These are phyloP conservation scores for Pythium coloratum DNA, from an alignment of 352 stramenopile species.

Conservation along the genomic window DNA sequence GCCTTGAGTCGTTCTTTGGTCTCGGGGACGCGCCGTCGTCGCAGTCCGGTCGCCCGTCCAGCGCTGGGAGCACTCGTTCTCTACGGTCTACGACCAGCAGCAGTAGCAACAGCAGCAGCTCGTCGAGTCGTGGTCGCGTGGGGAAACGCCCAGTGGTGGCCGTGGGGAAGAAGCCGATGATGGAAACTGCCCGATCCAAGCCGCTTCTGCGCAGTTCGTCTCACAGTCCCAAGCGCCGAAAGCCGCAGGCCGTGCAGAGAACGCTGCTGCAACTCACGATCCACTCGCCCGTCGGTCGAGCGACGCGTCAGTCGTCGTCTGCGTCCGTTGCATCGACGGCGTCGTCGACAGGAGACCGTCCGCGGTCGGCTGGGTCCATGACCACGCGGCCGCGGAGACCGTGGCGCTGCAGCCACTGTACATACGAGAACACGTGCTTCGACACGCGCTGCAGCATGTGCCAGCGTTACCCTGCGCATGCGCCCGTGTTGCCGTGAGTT, in stretches of 20 bases:
- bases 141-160: constrained; percentile 1
- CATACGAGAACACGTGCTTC: constrained; percentile 78
- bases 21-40: background rate
- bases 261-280: constrained; percentile 29
- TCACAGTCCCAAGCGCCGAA: constrained; percentile 25
- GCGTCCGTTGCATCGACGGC: background rate
- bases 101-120: constrained; percentile 7
- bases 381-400: constrained; percentile 25
- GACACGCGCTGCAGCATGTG: constrained; percentile 73
- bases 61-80: constrained; percentile 15
- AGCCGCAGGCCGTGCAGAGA: constrained; percentile 11
- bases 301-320: background rate
- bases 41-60: constrained; percentile 8
- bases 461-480: constrained; percentile 19
- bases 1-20: constrained; percentile 26
- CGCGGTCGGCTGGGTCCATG: background rate
- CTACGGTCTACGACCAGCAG: constrained; percentile 17
- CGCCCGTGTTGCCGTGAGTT: background rate
- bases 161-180: constrained; percentile 17
- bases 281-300: constrained; percentile 5
- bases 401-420: constrained; percentile 64
- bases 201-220: constrained; percentile 18
- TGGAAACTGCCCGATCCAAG: constrained; percentile 4
- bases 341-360: background rate
- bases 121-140: background rate